Evolutionary conservation across 192 early-diverging fungal species (phyloP), one percentile per base, ranked within the genome.

Genomic region (Paraglomus brasilianum): DNA sequence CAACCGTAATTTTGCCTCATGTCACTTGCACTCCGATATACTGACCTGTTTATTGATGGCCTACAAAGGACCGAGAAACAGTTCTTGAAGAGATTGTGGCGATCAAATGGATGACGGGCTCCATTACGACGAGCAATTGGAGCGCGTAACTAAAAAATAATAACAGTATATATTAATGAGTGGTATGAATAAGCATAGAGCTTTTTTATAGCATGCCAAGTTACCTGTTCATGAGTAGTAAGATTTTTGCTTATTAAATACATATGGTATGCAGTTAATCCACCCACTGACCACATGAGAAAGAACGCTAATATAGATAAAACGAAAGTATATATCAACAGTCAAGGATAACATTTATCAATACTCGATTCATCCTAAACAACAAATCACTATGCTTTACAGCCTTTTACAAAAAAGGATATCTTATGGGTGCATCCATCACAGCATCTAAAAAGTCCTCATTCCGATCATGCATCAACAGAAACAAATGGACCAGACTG

Each of bases 181-280:
- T 44, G 9, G 24, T 11, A 38, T 69, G 38, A 11, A 55, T n/a
- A 53, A 39, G 21, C 7, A 30, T 8, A 47, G 10, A 30, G 8
- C 39, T 46, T 19, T 10, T 10, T 43, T 39, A 5, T 40, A 67
- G 39, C 15, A 52, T 13, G 40, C 40, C 17, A 52, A 53, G 8
- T 53, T 42, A 92, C 79, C 62, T 93, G 86, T 77, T 97, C 95
- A 74, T 96, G 93, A 0, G 95, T 97, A 8, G 94, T 95, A n/a
- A 93, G 70, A 66, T 91, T 91, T 21, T 81, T 77, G 30, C 80
- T 79, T 14, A 86, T 82, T 24, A 97, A 75, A 70, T 85, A 85
- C 43, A 82, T 86, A 68, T 95, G 95, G 75, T 93, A 95, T 0
- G 71, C 69, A 8, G 91, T 82, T 75, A 97, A 78, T 8, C 90